Conservation (phyloP, 371 early-diverging fungal species). For the Syncephalastrum monosporum region DNA sequence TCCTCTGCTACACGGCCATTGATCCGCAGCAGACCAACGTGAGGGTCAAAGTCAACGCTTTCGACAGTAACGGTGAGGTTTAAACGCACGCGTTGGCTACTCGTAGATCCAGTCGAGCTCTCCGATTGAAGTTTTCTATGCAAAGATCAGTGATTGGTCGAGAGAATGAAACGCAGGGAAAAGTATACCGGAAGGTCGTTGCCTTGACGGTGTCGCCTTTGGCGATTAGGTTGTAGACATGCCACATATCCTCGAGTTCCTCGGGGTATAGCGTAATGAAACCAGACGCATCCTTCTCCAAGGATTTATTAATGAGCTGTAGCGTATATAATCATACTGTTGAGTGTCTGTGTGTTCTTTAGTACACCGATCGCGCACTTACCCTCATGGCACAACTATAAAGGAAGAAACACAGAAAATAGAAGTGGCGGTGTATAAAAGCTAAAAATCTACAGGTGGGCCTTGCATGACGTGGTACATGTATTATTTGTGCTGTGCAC, state of each 20-base stretch:
- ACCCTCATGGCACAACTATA: neutral
- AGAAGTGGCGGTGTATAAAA: too few relatives aligned
- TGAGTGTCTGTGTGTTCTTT: neutral
- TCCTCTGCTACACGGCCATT: constrained; percentile 87
- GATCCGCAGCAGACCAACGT: constrained; percentile 81
- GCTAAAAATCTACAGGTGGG: too few relatives aligned
- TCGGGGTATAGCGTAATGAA: constrained; percentile 76
- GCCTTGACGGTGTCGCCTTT: constrained; percentile 86
- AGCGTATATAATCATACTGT: neutral
- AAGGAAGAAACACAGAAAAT: neutral
- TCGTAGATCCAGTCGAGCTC: constrained; percentile 84
- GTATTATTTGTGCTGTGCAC: too few relatives aligned
- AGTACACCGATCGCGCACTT: neutral
- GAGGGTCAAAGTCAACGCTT: constrained; percentile 86
- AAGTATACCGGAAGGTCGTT: constrained; percentile 77
- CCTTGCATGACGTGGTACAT: too few relatives aligned
- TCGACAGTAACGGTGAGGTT: constrained; percentile 87
- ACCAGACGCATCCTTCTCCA: constrained; percentile 68
- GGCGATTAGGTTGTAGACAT: constrained; percentile 90
- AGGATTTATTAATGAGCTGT: constrained; percentile 53
- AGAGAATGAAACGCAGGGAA: neutral
- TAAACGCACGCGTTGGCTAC: constrained; percentile 81
- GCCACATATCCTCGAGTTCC: constrained; percentile 98
- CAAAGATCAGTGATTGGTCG: neutral
- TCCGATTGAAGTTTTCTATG: constrained; percentile 80